phyloP scores from a whole-genome alignment of 257 asterid genomes.

The Solanum habrochaites region DNA sequence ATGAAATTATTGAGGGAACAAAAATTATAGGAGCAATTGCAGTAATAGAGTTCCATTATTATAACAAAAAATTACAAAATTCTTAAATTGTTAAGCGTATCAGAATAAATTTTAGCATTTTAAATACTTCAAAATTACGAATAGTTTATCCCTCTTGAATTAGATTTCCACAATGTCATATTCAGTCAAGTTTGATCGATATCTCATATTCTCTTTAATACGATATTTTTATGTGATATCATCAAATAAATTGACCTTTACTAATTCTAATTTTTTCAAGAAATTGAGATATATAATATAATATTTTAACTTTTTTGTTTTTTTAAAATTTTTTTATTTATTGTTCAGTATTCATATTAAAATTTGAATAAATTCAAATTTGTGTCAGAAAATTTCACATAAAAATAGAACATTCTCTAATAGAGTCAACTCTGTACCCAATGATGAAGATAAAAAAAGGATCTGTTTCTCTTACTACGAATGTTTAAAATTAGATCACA shows the following conservation, averaged over 20 bases:
- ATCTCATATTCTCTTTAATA: no score
- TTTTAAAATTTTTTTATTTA: no score
- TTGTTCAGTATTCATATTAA: no score
- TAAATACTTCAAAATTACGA: background rate
- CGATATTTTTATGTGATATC: no score
- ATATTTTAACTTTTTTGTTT: no score
- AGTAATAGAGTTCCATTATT: background rate
- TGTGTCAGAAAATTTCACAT: rapidly evolving
- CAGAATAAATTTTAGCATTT: background rate
- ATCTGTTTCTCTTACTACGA: background rate
- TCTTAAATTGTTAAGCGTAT: background rate
- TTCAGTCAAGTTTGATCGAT: background rate
- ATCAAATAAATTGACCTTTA: no score
- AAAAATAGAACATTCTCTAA: no score
- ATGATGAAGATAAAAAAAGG: no score
- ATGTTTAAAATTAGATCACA: background rate
- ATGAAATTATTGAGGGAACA: background rate
- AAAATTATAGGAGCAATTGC: background rate
- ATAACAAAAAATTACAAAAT: background rate
- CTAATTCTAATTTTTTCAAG: no score
- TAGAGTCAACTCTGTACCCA: no score
- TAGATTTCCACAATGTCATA: background rate
- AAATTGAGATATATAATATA: no score
- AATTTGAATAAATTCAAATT: no score
- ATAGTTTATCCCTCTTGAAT: background rate